Conservation (phyloP, 768 basidiomycete species). For the Vishniacozyma victoriae region DNA sequence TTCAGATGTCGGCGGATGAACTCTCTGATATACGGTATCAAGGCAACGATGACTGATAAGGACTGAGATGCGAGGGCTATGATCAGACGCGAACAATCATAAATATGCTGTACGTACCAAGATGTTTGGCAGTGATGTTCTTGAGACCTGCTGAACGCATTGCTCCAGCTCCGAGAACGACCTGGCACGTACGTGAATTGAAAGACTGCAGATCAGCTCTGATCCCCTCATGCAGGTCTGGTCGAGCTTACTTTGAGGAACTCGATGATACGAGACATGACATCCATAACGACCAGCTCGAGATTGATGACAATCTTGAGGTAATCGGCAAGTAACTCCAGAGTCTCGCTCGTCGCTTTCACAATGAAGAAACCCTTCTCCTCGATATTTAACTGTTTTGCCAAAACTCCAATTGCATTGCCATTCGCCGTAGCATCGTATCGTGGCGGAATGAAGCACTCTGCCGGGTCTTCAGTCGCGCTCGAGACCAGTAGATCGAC, state of each 20-base stretch:
- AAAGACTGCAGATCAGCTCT: conserved; percentile 56
- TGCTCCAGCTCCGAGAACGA: conserved; percentile 96
- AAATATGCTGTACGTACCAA: too few relatives aligned
- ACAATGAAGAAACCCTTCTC: conserved; percentile 80
- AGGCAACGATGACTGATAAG: conserved; percentile 83
- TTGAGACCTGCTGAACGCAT: conserved; percentile 96
- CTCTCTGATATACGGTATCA: conserved; percentile 94
- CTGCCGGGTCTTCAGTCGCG: conserved; percentile 73
- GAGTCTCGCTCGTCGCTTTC: conserved; percentile 69
- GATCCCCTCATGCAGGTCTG: not conserved
- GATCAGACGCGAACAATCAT: not conserved
- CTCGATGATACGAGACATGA: conserved; percentile 90
- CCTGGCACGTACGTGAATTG: conserved; percentile 96
- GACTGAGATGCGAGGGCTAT: conserved; percentile 92
- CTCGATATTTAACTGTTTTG: conserved; percentile 55
- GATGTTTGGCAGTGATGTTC: conserved; percentile 96
- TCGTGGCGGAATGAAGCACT: conserved; percentile 52
- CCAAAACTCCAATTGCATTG: conserved; percentile 28
- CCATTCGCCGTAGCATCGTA: conserved; percentile 9
- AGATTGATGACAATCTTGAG: conserved; percentile 80
- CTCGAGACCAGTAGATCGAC: conserved; percentile 69
- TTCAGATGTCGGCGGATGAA: conserved; percentile 87
- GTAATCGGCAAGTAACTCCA: conserved; percentile 73
- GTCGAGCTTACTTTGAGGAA: conserved; percentile 62
- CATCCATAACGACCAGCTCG: conserved; percentile 81